Conservation (phyloP, 2,329 filamentous ascomycete species). For the Pseudogymnoascus sp. region DNA sequence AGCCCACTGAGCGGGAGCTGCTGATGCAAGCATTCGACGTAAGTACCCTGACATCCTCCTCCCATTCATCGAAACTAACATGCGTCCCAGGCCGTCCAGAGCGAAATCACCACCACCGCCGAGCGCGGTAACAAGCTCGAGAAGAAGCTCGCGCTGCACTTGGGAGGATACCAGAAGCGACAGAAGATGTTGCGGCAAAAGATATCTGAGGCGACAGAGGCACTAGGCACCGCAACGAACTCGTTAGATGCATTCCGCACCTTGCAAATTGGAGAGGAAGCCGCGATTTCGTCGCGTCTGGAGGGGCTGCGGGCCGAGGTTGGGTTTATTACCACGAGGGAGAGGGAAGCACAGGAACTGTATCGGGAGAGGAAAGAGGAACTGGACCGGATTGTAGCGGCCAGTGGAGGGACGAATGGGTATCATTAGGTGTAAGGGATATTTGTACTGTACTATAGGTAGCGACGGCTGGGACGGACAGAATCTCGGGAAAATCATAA, state of each 20-base stretch:
- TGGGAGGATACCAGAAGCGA: slow-evolving; percentile 86
- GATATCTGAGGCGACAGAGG: slow-evolving; percentile 66
- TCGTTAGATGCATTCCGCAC: slow-evolving; percentile 70
- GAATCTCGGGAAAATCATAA: not conserved
- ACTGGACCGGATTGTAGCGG: slow-evolving; percentile 42
- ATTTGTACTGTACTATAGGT: slow-evolving; percentile 2
- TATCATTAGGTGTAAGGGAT: slow-evolving; percentile 5
- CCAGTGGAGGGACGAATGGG: slow-evolving; percentile 3
- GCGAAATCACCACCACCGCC: slow-evolving; percentile 65
- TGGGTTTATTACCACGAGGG: slow-evolving; percentile 68
- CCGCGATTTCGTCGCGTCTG: slow-evolving; percentile 65
- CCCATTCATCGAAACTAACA: slow-evolving; percentile 19
- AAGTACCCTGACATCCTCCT: slow-evolving; percentile 31
- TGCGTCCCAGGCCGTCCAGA: slow-evolving; percentile 55
- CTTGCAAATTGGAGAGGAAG: slow-evolving; percentile 72
- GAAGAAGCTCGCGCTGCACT: slow-evolving; percentile 82
- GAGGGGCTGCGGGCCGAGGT: slow-evolving; percentile 78
- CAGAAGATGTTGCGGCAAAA: slow-evolving; percentile 75
- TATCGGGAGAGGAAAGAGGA: slow-evolving; percentile 75
- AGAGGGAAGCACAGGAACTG: slow-evolving; percentile 84
- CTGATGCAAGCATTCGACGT: slow-evolving; percentile 62
- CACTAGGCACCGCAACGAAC: slow-evolving; percentile 64
- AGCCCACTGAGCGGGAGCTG: slow-evolving; percentile 39
- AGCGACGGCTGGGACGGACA: not conserved
- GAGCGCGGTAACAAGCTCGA: slow-evolving; percentile 81